Evolutionary conservation across 495 filamentous ascomycete genomes (phyloP).

Genomic region (Neurospora sp.): DNA sequence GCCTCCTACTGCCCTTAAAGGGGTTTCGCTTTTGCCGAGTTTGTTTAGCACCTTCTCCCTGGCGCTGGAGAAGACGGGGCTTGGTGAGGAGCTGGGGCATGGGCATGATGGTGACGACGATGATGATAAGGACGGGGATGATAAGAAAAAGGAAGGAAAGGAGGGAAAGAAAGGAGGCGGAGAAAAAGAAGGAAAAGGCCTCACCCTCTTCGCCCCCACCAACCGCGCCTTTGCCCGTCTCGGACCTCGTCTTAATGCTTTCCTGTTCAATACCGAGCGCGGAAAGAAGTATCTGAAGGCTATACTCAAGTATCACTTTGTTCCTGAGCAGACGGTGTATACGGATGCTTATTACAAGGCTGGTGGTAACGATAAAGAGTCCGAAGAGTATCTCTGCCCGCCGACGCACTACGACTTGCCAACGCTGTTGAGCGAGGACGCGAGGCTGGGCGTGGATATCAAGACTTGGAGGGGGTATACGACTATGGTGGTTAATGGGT

Average conservation of each 20-base stretch:
- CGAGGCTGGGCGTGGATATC: slow-evolving; percentile 53
- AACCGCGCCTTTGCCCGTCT: slow-evolving; percentile 68
- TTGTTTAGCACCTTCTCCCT: slow-evolving; percentile 70
- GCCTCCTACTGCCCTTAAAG: slow-evolving; percentile 48
- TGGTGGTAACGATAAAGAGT: slow-evolving; percentile 5
- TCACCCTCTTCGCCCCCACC: slow-evolving; percentile 65
- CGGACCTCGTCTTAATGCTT: slow-evolving; percentile 58
- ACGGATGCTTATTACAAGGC: slow-evolving; percentile 62
- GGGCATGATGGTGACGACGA: neutral
- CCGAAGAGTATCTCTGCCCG: neutral
- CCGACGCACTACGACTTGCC: slow-evolving; percentile 51
- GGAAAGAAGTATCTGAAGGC: slow-evolving; percentile 63
- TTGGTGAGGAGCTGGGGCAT: slow-evolving; percentile 26
- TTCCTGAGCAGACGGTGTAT: slow-evolving; percentile 66
- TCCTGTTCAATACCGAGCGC: slow-evolving; percentile 58
- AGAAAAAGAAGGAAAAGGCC: slow-evolving; percentile 15
- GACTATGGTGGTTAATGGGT: slow-evolving; percentile 62
- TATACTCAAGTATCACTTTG: slow-evolving; percentile 69
- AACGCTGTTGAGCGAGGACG: slow-evolving; percentile 51
- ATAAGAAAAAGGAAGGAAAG: neutral
- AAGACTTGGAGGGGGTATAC: slow-evolving; percentile 50
- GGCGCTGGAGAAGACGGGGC: slow-evolving; percentile 58
- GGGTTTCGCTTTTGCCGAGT: slow-evolving; percentile 57
- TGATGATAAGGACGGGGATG: no score
- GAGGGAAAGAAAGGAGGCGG: neutral